Conservation (phyloP, 2,329 filamentous ascomycete genomes). For the Diaporthe batatas region DNA sequence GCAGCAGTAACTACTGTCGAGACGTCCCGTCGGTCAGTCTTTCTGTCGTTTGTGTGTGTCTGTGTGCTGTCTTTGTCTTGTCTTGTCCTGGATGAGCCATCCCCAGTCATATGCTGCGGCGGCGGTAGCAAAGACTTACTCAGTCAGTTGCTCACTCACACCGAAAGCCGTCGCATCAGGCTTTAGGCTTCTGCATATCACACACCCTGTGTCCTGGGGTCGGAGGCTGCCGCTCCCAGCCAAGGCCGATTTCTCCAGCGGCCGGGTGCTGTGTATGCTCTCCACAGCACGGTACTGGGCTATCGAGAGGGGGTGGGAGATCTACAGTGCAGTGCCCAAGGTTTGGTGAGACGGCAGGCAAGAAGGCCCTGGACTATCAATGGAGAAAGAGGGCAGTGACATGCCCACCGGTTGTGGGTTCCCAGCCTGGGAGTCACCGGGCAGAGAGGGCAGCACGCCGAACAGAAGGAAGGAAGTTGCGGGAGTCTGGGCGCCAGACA, state of each 20-base stretch:
- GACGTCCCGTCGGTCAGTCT: not conserved
- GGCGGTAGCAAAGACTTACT: not conserved
- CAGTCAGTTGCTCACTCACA: not conserved
- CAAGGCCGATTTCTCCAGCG: constrained; percentile 11
- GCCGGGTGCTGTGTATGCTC: constrained; percentile 1
- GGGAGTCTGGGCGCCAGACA: constrained; percentile 18
- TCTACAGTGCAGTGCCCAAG: constrained; percentile 11
- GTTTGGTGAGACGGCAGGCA: constrained; percentile 8
- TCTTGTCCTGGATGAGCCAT: constrained; percentile 14
- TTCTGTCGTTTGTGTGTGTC: not conserved
- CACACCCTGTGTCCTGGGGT: constrained; percentile 2
- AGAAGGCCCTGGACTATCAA: not conserved
- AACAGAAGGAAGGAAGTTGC: constrained; percentile 32
- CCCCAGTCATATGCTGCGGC: not conserved
- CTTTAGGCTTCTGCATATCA: constrained; percentile 21
- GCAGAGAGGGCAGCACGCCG: constrained; percentile 1
- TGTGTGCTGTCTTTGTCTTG: not conserved
- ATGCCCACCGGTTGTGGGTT: constrained; percentile 18
- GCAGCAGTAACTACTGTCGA: not conserved
- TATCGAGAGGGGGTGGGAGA: not conserved
- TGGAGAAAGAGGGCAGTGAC: not conserved
- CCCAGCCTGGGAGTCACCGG: constrained; percentile 18
- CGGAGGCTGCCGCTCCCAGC: not conserved
- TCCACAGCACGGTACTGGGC: constrained; percentile 12
- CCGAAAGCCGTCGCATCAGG: not conserved